Evolutionary conservation across 129 eudicot genomes (phyloP).

Genomic region (Saussurea involucrata): DNA sequence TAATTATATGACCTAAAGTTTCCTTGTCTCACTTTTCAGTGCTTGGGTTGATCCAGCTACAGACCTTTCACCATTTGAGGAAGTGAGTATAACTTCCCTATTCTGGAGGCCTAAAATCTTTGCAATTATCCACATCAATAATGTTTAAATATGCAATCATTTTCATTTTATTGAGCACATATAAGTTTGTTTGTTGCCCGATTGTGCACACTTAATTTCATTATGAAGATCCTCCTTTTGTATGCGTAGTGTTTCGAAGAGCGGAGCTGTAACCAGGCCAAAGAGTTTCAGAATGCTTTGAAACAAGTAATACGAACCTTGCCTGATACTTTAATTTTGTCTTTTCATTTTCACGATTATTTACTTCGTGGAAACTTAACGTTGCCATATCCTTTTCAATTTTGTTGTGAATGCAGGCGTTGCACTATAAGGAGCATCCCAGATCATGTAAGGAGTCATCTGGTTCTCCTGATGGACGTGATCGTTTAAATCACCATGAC

Average conservation of each 20-base stretch:
- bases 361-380: background rate
- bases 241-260: slow-evolving; percentile 34
- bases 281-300: slow-evolving; percentile 44
- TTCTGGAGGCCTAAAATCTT: background rate
- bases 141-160: background rate
- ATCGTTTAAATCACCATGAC: slow-evolving; percentile 16
- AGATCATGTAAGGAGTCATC: slow-evolving; percentile 18
- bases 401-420: slow-evolving; percentile 27
- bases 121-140: background rate
- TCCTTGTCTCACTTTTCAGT: slow-evolving; percentile 15
- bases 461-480: slow-evolving; percentile 20
- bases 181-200: background rate
- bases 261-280: slow-evolving; percentile 23
- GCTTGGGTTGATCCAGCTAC: slow-evolving; percentile 38
- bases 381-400: background rate
- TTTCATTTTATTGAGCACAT: background rate
- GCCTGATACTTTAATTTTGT: background rate
- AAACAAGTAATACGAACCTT: slow-evolving; percentile 28
- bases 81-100: slow-evolving; percentile 18
- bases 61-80: slow-evolving; percentile 37
- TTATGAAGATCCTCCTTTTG: background rate
- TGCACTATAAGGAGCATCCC: slow-evolving; percentile 20
- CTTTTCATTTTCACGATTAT: background rate
- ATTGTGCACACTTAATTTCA: background rate
- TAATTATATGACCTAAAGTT: background rate